Percentiles rank a stretch among this genome's conserved stretches.
Evolutionary conservation across 176 grass and related monocot genomes (phyloP).

Genomic region (Aechmea fasciata): DNA sequence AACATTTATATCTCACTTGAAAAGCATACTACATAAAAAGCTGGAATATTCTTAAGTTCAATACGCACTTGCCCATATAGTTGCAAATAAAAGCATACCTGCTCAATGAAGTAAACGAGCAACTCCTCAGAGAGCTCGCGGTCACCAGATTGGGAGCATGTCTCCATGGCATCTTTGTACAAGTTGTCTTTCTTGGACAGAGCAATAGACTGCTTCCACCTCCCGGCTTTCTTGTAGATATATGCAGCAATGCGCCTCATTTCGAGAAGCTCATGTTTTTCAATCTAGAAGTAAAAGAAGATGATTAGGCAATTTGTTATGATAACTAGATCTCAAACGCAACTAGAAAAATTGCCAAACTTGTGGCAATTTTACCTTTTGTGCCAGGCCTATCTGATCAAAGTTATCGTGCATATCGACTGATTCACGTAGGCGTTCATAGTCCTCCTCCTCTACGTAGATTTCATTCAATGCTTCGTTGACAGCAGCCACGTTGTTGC

Average conservation of each 20-base stretch:
- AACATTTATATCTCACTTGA: not conserved
- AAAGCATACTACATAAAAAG: too few species aligned
- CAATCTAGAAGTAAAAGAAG: conserved; percentile 39
- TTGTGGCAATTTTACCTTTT: conserved; percentile 48
- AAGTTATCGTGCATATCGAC: conserved; percentile 98
- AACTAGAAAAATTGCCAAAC: not conserved
- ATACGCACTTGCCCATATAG: not conserved
- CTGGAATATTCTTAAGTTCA: not conserved
- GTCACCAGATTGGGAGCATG: conserved; percentile 92
- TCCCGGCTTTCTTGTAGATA: conserved; percentile 98
- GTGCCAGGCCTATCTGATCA: conserved; percentile 95
- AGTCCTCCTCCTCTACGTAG: conserved; percentile 96
- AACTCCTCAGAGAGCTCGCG: conserved; percentile 84
- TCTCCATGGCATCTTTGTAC: conserved; percentile 99
- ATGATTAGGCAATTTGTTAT: not conserved
- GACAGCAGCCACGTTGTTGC: conserved; percentile 92
- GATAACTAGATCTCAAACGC: too few species aligned
- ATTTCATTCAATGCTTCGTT: conserved; percentile 95
- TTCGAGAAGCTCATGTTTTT: conserved; percentile 96
- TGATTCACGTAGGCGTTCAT: conserved; percentile 83
- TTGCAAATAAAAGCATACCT: conserved; percentile 27
- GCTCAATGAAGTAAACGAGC: conserved; percentile 91
- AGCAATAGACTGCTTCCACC: conserved; percentile 94
- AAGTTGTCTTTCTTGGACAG: conserved; percentile 94
- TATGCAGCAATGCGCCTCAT: conserved; percentile 98